These are phyloP conservation scores for Trypanosoma conorhini DNA, from an alignment of 208 protist species.

Conservation along the genomic window DNA sequence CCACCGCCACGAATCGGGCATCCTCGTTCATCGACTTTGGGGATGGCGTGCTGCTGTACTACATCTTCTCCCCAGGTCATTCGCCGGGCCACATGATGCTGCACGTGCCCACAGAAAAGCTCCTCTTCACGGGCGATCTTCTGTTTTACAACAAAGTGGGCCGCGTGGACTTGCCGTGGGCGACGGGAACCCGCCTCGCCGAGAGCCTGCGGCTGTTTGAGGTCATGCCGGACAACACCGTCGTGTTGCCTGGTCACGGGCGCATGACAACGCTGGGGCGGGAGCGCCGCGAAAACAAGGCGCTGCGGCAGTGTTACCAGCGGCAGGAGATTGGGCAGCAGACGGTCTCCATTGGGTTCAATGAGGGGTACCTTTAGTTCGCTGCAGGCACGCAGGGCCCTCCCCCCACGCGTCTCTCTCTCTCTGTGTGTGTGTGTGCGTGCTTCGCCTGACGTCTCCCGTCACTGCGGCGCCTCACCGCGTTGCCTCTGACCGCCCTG, in stretches of 20 bases:
- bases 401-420: too few species aligned
- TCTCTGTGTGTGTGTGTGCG: not conserved
- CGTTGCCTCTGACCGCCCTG: too few species aligned
- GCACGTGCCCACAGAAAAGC: conserved; percentile 70
- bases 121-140: conserved; percentile 87
- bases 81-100: conserved; percentile 91
- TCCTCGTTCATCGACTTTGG: conserved; percentile 85
- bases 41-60: conserved; percentile 68
- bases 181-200: conserved; percentile 71
- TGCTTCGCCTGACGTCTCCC: too few species aligned
- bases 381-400: not conserved
- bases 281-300: conserved; percentile 76
- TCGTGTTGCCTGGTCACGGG: conserved; percentile 84
- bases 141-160: conserved; percentile 85
- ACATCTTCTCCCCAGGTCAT: conserved; percentile 89
- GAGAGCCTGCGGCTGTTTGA: conserved; percentile 81
- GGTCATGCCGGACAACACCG: conserved; percentile 76
- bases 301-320: conserved; percentile 73
- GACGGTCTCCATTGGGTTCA: conserved; percentile 75
- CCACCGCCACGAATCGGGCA: conserved; percentile 74
- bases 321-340: conserved; percentile 60
- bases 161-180: conserved; percentile 88
- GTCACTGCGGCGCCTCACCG: too few species aligned
- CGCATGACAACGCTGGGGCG: conserved; percentile 84
- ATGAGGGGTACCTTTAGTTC: conserved; percentile 78